Evolutionary conservation across 164 flowering plant genomes (phyloP), one percentile per base, ranked within the genome.

Genomic region (Vitis rotundifolia): DNA sequence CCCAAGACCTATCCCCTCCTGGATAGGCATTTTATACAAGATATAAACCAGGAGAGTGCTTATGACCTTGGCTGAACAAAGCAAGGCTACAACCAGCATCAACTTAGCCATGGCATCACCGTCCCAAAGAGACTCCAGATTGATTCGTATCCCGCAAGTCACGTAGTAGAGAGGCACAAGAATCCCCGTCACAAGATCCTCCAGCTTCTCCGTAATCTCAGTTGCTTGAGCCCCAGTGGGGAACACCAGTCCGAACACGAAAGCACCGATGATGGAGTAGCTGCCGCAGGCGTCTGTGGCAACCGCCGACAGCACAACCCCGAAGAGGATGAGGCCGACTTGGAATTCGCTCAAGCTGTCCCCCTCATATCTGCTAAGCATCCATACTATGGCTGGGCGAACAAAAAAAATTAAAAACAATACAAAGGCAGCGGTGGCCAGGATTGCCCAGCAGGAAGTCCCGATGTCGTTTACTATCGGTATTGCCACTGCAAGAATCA

Each of bases 181-280:
- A 28, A 77, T 48, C 66, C 76, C 79, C 57, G 67, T 28, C 15
- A 82, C 79, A 7, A 84, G 75, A 64, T 78, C 81, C 4, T 81
- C 87, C 47, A 82, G 49, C 66, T 61, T 78, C 11, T 84, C 83
- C 9, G 71, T 51, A 3, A 84, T 8, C 14, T 31, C 55, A 5
- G 60, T 54, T 15, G 70, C 62, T 2, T 82, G 69, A 60, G 60
- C 76, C 7, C 81, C 77, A 19, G 71, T 51, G 1, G 87, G 89
- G 28, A 82, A 64, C 1, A 77, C 51, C 0, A 84, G 70, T 9
- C 89, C 89, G 19, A 70, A 79, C 15, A 84, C 1, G 64, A 84
- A 82, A 2, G 89, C 84, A 4, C 89, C 89, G 12, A 76, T 55
- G 11, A 82, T 61, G 22, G 84, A 76, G 47, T 77, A 68, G 11